A percentile compares a stretch with the other conserved stretches of the same genome.
Conservation (phyloP, 148 eudicot genomes). For the Amaranthus cruentus region DNA sequence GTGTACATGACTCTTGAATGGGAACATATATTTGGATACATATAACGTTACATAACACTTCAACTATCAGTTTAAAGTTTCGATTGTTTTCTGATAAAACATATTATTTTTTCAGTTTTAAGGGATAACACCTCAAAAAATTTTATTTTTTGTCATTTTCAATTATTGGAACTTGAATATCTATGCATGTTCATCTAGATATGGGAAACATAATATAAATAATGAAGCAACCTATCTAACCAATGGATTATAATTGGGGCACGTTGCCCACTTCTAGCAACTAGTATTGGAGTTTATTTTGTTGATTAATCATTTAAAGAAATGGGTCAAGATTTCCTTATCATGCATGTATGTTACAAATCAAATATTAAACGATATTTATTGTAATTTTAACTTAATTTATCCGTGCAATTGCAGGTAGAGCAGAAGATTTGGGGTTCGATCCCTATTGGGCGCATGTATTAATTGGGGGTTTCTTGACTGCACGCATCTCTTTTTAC, state of each 20-base stretch:
- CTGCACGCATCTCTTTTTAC: too few species aligned
- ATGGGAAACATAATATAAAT: neutral
- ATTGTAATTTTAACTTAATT: neutral
- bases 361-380: neutral
- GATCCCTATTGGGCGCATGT: too few species aligned
- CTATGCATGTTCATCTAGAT: constrained; percentile 4
- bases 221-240: neutral
- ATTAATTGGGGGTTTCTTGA: too few species aligned
- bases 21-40: too few species aligned
- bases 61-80: too few species aligned
- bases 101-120: too few species aligned
- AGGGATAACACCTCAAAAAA: too few species aligned
- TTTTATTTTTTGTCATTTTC: neutral
- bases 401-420: too few species aligned
- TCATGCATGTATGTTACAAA: neutral
- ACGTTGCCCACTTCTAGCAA: constrained; percentile 6
- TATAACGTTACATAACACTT: too few species aligned
- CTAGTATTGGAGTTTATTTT: neutral
- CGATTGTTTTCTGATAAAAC: too few species aligned
- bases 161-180: neutral
- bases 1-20: too few species aligned
- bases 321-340: constrained; percentile 10
- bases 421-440: too few species aligned
- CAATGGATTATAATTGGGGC: constrained; percentile 3
- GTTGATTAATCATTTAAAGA: constrained; percentile 16